These are phyloP conservation scores for Monosporascus sp. DNA, from an alignment of 2,329 filamentous ascomycete genomes.

Conservation along the genomic window DNA sequence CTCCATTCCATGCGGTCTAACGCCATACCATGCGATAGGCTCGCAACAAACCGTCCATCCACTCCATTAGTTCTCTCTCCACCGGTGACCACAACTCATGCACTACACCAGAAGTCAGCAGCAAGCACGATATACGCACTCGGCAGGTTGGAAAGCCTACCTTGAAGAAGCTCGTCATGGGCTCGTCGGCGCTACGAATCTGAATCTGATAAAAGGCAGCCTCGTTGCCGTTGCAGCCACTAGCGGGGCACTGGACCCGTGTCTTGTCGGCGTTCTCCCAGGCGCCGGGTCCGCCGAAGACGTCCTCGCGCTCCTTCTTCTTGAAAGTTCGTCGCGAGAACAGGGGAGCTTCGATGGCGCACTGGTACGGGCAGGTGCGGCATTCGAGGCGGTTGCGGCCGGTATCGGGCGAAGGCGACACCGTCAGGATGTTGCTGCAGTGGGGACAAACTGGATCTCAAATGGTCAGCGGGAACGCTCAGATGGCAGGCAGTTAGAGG, in stretches of 20 bases:
- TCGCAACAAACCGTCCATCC: background rate
- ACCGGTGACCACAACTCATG: conserved; percentile 60
- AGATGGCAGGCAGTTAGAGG: conserved; percentile 1
- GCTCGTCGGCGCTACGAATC: conserved; percentile 96
- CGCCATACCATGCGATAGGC: background rate
- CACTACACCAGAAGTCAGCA: conserved; percentile 40
- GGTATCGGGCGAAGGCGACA: conserved; percentile 49
- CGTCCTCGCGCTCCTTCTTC: conserved; percentile 81
- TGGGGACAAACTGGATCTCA: conserved; percentile 64
- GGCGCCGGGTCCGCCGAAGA: conserved; percentile 80
- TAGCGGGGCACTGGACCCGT: conserved; percentile 73
- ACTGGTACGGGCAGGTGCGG: conserved; percentile 90
- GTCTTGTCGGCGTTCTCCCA: conserved; percentile 92
- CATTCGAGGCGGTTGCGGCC: conserved; percentile 84
- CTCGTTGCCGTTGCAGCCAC: conserved; percentile 73
- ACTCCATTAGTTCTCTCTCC: conserved; percentile 56
- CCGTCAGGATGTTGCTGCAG: conserved; percentile 79
- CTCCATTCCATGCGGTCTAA: background rate
- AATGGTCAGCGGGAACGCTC: conserved; percentile 1
- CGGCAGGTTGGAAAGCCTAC: conserved; percentile 34
- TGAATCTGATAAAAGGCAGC: conserved; percentile 96
- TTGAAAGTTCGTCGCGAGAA: conserved; percentile 80
- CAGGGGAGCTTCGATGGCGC: conserved; percentile 70
- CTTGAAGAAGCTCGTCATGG: conserved; percentile 96
- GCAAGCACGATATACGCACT: background rate